Conservation (phyloP, 805 yeast species). For the Cyberlindnera misumaiensis region DNA sequence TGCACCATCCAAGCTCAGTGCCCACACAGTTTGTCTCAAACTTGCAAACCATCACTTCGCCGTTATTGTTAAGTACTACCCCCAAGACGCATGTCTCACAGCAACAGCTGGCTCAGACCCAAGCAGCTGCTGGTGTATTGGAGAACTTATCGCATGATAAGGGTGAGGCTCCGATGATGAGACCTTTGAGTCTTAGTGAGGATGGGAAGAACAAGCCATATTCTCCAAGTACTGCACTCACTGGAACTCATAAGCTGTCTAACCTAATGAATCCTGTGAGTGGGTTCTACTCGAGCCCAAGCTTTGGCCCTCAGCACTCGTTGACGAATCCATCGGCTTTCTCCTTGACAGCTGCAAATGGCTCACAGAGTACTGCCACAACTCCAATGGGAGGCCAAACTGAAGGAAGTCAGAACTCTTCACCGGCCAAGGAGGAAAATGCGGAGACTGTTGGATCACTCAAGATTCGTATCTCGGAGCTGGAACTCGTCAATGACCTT, state of each 20-base stretch:
- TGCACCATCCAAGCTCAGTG: conserved; percentile 56
- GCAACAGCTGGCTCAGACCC: conserved; percentile 25
- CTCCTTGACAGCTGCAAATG: conserved; percentile 6
- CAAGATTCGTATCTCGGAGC: conserved; percentile 75
- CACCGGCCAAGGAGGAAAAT: conserved; percentile 16
- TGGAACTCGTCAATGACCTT: conserved; percentile 85
- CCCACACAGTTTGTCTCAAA: conserved; percentile 69
- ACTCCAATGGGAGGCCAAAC: too few relatives aligned
- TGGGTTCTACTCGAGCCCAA: conserved; percentile 32
- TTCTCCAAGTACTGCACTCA: conserved; percentile 21
- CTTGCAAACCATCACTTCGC: conserved; percentile 56
- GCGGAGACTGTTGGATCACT: conserved; percentile 32
- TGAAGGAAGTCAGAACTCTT: background rate
- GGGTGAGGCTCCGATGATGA: conserved; percentile 5
- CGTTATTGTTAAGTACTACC: conserved; percentile 48
- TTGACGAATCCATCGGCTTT: conserved; percentile 23
- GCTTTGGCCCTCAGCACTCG: conserved; percentile 39
- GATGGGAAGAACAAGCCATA: conserved; percentile 9
- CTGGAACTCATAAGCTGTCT: conserved; percentile 13
- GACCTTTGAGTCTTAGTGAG: conserved; percentile 2
- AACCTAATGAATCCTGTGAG: conserved; percentile 17
- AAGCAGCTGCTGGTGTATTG: conserved; percentile 25
- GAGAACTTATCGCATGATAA: conserved; percentile 18
- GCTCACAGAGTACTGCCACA: background rate
- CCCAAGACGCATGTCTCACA: conserved; percentile 28